These are phyloP conservation scores for Neolentinus lepideus DNA, from an alignment of 1,284 basidiomycete genomes.

Conservation along the genomic window DNA sequence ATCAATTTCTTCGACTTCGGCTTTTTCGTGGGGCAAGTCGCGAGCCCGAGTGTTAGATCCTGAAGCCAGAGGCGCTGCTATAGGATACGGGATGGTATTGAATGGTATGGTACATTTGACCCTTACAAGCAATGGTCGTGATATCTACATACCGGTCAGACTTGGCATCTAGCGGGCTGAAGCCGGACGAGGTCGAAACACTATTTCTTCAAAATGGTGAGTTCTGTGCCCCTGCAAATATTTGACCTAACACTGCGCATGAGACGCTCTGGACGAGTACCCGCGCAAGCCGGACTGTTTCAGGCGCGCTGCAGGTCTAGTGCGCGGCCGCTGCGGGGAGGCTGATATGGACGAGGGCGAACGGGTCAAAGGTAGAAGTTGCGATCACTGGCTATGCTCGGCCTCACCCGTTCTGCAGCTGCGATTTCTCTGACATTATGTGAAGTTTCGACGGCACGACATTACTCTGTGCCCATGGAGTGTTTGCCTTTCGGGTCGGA, in stretches of 20 bases:
- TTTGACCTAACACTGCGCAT: not conserved
- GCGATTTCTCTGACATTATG: conserved; percentile 73
- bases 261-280: conserved; percentile 24
- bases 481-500: conserved; percentile 36
- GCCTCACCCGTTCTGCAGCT: conserved; percentile 29
- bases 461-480: conserved; percentile 60
- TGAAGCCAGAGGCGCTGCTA: no score
- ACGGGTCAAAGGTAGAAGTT: conserved; percentile 39
- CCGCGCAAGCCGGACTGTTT: conserved; percentile 57
- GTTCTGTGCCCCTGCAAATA: not conserved
- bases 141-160: no score
- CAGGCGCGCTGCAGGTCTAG: conserved; percentile 36
- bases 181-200: not conserved
- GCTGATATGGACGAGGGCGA: conserved; percentile 53
- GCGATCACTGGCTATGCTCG: conserved; percentile 4
- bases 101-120: no score
- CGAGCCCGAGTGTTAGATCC: no score
- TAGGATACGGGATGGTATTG: no score
- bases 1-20: no score
- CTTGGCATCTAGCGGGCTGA: no score
- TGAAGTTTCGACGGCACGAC: conserved; percentile 62
- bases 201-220: not conserved
- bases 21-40: no score
- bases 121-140: no score
- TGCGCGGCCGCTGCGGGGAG: conserved; percentile 44